phyloP scores from a whole-genome alignment of 352 stramenopile species.

The Phytophthora meadii region DNA sequence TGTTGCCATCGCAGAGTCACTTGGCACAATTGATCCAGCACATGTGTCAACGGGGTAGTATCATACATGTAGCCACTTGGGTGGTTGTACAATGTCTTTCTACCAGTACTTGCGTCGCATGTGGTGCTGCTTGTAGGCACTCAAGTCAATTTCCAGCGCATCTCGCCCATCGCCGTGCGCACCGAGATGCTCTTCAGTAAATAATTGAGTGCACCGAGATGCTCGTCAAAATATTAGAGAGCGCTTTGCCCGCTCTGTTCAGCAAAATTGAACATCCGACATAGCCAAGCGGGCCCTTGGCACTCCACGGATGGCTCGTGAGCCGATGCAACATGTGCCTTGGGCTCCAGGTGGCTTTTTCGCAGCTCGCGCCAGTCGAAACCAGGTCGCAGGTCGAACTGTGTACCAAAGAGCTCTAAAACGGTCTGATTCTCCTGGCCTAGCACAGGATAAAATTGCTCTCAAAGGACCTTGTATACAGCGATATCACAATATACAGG shows the following conservation, averaged over 20 bases:
- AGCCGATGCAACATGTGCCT: neutral
- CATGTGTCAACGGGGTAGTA: no score
- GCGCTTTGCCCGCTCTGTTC: constrained; percentile 11
- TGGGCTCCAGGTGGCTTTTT: constrained; percentile 20
- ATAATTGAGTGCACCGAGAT: constrained; percentile 21
- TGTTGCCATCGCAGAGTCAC: constrained; percentile 8
- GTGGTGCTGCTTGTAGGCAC: constrained; percentile 5
- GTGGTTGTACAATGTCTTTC: no score
- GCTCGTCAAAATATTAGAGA: constrained; percentile 13
- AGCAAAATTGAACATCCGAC: constrained; percentile 13
- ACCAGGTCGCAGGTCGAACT: neutral
- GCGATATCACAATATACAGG: no score
- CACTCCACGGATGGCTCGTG: neutral
- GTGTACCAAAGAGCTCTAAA: no score
- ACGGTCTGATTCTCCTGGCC: constrained; percentile 1
- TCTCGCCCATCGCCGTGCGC: constrained; percentile 1
- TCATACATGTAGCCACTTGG: no score
- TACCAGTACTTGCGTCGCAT: neutral
- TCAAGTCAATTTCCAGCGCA: constrained; percentile 4
- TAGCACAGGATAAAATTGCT: constrained; percentile 1
- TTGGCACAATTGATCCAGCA: neutral
- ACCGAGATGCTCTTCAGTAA: constrained; percentile 16
- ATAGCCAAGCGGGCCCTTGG: constrained; percentile 13
- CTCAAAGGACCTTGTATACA: constrained; percentile 5
- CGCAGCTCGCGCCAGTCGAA: constrained; percentile 13